These are phyloP conservation scores for Mollisiaceae sp. DNA, from an alignment of 2,329 filamentous ascomycete genomes.

Conservation along the genomic window DNA sequence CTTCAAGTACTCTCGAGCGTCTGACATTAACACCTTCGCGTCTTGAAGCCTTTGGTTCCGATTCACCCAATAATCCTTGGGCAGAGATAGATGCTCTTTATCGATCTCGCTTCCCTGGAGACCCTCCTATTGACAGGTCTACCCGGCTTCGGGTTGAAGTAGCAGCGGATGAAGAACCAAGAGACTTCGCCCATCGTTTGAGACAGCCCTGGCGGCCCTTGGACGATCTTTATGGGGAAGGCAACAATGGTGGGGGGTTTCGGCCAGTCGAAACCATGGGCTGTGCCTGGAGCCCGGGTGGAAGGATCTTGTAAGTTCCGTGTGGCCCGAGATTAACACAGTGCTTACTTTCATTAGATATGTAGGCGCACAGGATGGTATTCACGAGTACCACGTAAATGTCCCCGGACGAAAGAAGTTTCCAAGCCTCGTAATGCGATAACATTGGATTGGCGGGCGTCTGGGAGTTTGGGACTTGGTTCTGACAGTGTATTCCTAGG, in stretches of 20 bases:
- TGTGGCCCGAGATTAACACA: neutral
- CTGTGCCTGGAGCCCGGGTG: slow-evolving; percentile 66
- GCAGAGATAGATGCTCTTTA: slow-evolving; percentile 51
- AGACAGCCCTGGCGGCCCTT: slow-evolving; percentile 38
- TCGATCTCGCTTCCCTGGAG: slow-evolving; percentile 41
- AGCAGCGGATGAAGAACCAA: slow-evolving; percentile 38
- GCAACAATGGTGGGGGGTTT: slow-evolving; percentile 43
- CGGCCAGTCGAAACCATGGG: slow-evolving; percentile 63
- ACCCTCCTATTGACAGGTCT: slow-evolving; percentile 33
- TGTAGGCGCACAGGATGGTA: slow-evolving; percentile 71
- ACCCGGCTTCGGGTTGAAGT: slow-evolving; percentile 37
- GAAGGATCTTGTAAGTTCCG: slow-evolving; percentile 59
- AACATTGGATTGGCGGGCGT: slow-evolving; percentile 20
- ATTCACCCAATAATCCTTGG: slow-evolving; percentile 45
- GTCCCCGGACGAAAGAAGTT: slow-evolving; percentile 63
- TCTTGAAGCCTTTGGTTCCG: slow-evolving; percentile 21
- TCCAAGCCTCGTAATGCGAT: slow-evolving; percentile 60
- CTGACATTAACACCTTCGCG: slow-evolving; percentile 32
- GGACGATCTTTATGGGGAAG: slow-evolving; percentile 39
- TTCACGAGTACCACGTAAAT: slow-evolving; percentile 76
- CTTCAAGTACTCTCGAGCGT: slow-evolving; percentile 37
- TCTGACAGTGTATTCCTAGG: slow-evolving; percentile 2
- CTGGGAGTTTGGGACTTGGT: slow-evolving; percentile 20
- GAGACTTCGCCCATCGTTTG: slow-evolving; percentile 41
- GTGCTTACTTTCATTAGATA: slow-evolving; percentile 50